Evolutionary conservation across 306 rosid genomes (phyloP).

Genomic region (Elaeagnus macrophylla): DNA sequence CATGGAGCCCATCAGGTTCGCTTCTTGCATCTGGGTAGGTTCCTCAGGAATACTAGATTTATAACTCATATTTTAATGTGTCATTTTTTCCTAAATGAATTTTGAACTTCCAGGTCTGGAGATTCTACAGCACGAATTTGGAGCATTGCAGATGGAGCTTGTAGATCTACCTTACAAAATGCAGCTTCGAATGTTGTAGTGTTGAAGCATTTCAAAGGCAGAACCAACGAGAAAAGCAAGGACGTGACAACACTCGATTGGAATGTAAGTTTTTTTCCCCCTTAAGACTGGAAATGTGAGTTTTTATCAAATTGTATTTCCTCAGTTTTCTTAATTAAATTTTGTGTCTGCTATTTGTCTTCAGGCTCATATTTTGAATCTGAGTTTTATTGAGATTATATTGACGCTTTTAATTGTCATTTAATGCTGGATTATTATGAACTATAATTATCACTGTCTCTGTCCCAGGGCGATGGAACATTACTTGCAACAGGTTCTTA

Average conservation of each 20-base stretch:
- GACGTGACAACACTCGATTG: slow-evolving; percentile 75
- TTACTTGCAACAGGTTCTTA: slow-evolving; percentile 66
- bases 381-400: too few relatives aligned
- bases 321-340: neutral
- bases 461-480: slow-evolving; percentile 45
- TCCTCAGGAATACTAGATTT: too few relatives aligned
- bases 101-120: slow-evolving; percentile 42
- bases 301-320: neutral
- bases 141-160: slow-evolving; percentile 34
- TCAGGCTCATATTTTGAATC: too few relatives aligned
- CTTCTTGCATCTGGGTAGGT: slow-evolving; percentile 76
- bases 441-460: neutral
- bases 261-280: slow-evolving; percentile 39
- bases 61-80: too few relatives aligned
- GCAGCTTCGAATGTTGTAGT: slow-evolving; percentile 31
- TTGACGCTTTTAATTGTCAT: too few relatives aligned
- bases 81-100: too few relatives aligned
- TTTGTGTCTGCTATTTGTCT: too few relatives aligned
- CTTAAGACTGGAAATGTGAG: neutral
- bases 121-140: slow-evolving; percentile 71
- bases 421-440: neutral
- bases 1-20: slow-evolving; percentile 60
- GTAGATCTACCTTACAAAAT: slow-evolving; percentile 29
- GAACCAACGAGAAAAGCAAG: slow-evolving; percentile 53
- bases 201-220: slow-evolving; percentile 49